Evolutionary conservation across 345 rosid species (phyloP).

Genomic region (Erysimum cheiranthoides): DNA sequence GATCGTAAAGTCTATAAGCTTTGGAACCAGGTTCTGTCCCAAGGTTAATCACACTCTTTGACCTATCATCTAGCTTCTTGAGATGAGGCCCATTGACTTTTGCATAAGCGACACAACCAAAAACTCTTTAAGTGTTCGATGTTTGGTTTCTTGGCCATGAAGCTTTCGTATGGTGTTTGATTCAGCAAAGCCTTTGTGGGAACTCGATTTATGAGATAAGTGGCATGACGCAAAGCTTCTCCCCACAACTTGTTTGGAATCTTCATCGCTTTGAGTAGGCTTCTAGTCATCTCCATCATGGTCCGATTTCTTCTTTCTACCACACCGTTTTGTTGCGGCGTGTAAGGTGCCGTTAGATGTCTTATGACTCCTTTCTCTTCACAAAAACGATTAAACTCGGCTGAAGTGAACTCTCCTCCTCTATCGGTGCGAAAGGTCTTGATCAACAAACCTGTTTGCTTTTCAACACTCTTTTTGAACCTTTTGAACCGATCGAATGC

Average conservation of each 20-base stretch:
- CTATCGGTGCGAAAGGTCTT: constrained; percentile 4
- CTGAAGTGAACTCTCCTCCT: constrained; percentile 12
- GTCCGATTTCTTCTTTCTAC: constrained; percentile 9
- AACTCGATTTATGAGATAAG: not conserved
- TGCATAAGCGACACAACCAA: not conserved
- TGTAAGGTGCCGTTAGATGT: not conserved
- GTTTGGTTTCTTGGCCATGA: not conserved
- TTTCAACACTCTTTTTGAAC: not conserved
- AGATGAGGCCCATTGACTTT: not conserved
- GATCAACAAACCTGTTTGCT: not conserved
- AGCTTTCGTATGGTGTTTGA: not conserved
- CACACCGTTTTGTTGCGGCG: constrained; percentile 1
- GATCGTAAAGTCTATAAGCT: not conserved
- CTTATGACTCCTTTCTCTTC: not conserved
- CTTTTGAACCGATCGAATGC: not conserved
- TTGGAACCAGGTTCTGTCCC: not conserved
- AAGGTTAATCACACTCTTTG: not conserved
- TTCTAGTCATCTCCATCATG: constrained; percentile 11
- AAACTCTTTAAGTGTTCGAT: not conserved
- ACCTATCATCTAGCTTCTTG: not conserved
- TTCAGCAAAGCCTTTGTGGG: not conserved
- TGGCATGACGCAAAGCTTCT: not conserved
- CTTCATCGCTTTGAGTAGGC: not conserved
- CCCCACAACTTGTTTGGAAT: not conserved
- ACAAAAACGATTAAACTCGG: not conserved